phyloP scores from a whole-genome alignment of 2,329 filamentous ascomycete genomes.

The Boeremia lycopersici region DNA sequence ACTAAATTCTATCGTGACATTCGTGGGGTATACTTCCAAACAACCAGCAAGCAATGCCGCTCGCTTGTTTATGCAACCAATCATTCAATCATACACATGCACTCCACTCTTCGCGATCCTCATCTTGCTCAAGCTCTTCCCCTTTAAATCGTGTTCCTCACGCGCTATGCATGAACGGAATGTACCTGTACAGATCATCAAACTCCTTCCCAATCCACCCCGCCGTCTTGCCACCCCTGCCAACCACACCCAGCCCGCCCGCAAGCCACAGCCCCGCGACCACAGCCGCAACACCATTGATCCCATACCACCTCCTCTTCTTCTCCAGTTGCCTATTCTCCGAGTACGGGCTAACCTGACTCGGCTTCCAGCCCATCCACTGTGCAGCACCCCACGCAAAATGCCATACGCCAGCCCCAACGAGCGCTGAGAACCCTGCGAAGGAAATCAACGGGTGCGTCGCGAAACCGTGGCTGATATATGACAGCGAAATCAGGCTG shows the following conservation, averaged over 20 bases:
- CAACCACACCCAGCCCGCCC: constrained; percentile 79
- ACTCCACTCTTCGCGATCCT: background rate
- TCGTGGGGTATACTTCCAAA: constrained; percentile 32
- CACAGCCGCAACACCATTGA: constrained; percentile 68
- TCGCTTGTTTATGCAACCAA: background rate
- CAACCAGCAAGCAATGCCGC: constrained; percentile 2
- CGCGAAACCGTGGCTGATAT: constrained; percentile 84
- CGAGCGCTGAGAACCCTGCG: constrained; percentile 70
- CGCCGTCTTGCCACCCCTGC: constrained; percentile 68
- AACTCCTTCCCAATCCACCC: constrained; percentile 85
- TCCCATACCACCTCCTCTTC: constrained; percentile 70
- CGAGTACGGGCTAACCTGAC: constrained; percentile 57
- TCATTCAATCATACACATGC: background rate
- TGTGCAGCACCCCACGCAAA: constrained; percentile 84
- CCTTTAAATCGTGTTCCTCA: constrained; percentile 28
- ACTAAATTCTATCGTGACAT: constrained; percentile 14
- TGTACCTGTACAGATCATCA: constrained; percentile 71
- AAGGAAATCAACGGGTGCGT: constrained; percentile 71
- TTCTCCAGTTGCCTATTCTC: constrained; percentile 58
- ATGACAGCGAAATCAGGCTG: constrained; percentile 83
- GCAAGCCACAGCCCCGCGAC: constrained; percentile 76
- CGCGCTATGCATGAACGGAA: constrained; percentile 60
- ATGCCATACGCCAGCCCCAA: constrained; percentile 74
- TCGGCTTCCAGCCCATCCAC: constrained; percentile 73
- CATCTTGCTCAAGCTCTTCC: background rate